Conservation (phyloP, 2,329 filamentous ascomycete species). For the Sarocladium kiliense region DNA sequence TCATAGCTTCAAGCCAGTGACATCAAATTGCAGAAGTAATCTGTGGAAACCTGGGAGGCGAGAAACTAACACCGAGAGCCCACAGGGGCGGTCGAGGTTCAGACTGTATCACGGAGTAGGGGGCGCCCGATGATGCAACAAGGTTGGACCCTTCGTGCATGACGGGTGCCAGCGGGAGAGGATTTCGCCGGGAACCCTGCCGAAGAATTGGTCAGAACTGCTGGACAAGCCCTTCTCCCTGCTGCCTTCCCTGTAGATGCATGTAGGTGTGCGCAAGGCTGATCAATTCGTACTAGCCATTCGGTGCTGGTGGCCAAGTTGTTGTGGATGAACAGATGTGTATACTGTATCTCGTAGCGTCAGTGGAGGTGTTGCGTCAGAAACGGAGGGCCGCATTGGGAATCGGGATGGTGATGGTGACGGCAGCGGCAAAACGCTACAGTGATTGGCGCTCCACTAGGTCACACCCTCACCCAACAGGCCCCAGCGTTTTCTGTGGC, state of each 20-base stretch:
- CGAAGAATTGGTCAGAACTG: neutral
- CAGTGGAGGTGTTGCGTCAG: neutral
- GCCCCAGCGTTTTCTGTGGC: neutral
- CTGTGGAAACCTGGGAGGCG: neutral
- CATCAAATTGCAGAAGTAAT: neutral
- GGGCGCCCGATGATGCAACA: constrained; percentile 4
- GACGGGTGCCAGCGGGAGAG: neutral
- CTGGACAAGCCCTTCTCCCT: neutral
- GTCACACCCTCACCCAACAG: neutral
- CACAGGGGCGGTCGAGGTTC: neutral
- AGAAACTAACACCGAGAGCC: neutral
- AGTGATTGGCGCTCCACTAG: neutral
- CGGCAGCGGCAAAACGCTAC: constrained; percentile 1
- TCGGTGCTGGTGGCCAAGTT: neutral
- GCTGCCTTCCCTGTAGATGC: neutral
- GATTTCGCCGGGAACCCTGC: neutral
- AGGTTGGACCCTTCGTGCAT: constrained; percentile 9
- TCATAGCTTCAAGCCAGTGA: neutral
- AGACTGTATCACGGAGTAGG: neutral
- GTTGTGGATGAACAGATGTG: neutral
- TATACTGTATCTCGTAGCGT: neutral
- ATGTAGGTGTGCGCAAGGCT: neutral
- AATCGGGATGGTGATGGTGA: neutral
- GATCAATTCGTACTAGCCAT: neutral
- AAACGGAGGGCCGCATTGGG: constrained; percentile 7